Evolutionary conservation across 164 flowering plant species (phyloP).

Genomic region (Stephania yunnanensis): DNA sequence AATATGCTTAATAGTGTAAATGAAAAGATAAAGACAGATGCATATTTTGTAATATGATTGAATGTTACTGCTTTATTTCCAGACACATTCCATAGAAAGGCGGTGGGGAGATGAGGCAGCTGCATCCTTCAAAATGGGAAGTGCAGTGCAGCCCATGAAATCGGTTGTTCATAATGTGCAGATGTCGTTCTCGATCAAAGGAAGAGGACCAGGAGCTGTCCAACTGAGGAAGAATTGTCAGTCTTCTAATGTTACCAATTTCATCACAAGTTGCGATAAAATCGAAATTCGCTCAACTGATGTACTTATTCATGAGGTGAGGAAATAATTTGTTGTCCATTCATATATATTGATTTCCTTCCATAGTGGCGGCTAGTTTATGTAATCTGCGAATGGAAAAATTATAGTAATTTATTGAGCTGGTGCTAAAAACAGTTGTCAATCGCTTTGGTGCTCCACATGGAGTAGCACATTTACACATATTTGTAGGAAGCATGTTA

Average conservation of each 20-base stretch:
- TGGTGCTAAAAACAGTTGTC: neutral
- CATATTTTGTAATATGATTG: neutral
- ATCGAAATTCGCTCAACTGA: conserved; percentile 29
- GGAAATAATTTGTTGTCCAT: conserved; percentile 2
- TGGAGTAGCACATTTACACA: neutral
- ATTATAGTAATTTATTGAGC: neutral
- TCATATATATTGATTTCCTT: neutral
- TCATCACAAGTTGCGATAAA: conserved; percentile 14
- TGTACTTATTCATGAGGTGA: conserved; percentile 34
- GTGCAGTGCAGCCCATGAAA: conserved; percentile 13
- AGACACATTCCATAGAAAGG: conserved; percentile 18
- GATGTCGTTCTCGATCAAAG: conserved; percentile 14
- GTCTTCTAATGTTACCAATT: conserved; percentile 5
- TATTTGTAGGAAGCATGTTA: neutral
- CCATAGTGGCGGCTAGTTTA: neutral
- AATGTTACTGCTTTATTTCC: conserved; percentile 6
- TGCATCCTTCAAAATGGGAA: conserved; percentile 13
- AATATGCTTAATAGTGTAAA: neutral
- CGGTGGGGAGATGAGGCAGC: conserved; percentile 15
- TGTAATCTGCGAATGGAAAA: neutral
- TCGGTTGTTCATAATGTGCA: conserved; percentile 10
- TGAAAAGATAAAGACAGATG: neutral
- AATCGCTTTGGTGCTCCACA: too few species aligned
- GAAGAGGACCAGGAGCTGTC: conserved; percentile 9
- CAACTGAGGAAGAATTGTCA: conserved; percentile 9